Evolutionary conservation across 495 filamentous ascomycete species (phyloP).

Genomic region (Cladorrhinum samala): DNA sequence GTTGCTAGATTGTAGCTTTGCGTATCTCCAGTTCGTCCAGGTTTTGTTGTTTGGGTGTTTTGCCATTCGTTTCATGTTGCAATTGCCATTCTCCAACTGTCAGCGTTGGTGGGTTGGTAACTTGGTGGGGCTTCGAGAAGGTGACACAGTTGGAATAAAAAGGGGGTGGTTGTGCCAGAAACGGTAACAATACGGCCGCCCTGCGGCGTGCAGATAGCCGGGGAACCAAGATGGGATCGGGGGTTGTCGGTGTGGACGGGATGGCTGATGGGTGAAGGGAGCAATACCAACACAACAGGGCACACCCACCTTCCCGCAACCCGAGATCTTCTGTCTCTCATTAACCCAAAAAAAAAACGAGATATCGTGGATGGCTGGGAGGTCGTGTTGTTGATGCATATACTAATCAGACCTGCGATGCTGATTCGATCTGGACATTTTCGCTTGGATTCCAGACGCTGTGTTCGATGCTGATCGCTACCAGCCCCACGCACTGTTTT

Average conservation of each 20-base stretch:
- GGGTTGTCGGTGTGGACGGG: neutral
- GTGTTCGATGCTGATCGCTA: neutral
- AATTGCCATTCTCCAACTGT: neutral
- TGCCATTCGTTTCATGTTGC: slow-evolving; percentile 3
- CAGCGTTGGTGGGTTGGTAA: neutral
- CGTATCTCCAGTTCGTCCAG: too few relatives aligned
- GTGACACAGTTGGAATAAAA: neutral
- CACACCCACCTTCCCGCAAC: neutral
- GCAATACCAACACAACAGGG: neutral
- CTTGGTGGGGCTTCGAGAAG: neutral
- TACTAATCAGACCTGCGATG: neutral
- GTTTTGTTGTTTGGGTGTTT: neutral
- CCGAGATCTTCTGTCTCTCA: neutral
- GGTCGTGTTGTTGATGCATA: neutral
- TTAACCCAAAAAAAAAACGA: too few relatives aligned
- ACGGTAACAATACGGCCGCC: neutral
- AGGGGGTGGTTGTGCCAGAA: neutral
- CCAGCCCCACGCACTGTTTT: neutral
- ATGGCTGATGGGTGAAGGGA: neutral
- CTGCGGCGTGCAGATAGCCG: neutral
- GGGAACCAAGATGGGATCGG: neutral
- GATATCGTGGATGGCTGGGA: neutral
- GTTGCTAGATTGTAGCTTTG: neutral
- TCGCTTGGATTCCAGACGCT: neutral
- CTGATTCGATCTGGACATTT: neutral